These are phyloP conservation scores for Cordyceps sp. DNA, from an alignment of 2,329 filamentous ascomycete genomes.

Conservation along the genomic window DNA sequence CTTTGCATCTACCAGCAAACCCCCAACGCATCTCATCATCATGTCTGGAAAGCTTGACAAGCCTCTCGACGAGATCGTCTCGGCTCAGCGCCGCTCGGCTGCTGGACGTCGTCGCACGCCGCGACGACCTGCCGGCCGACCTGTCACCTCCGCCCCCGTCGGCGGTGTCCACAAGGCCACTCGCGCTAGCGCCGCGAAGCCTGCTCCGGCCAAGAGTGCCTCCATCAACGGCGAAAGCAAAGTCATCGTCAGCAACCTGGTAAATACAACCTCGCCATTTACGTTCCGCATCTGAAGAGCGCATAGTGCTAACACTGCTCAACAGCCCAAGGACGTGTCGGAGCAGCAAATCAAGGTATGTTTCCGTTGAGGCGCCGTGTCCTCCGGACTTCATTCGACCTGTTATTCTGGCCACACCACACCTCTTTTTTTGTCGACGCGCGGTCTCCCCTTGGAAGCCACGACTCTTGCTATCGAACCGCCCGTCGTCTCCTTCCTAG, in stretches of 20 bases:
- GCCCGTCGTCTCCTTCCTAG: too few species aligned
- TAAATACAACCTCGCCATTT: conserved; percentile 33
- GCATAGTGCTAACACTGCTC: neutral
- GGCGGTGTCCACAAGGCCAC: conserved; percentile 74
- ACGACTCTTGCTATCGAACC: neutral
- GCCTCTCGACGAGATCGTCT: conserved; percentile 94
- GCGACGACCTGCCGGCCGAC: conserved; percentile 33
- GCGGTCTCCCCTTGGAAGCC: neutral
- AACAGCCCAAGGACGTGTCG: conserved; percentile 85
- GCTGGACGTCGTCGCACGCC: conserved; percentile 33
- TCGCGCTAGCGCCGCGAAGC: conserved; percentile 42
- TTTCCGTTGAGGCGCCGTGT: conserved; percentile 66
- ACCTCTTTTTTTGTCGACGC: too few species aligned
- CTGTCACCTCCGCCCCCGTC: conserved; percentile 50
- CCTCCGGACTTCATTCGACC: conserved; percentile 58
- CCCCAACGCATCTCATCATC: conserved; percentile 12
- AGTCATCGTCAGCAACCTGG: conserved; percentile 96
- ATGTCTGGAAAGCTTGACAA: conserved; percentile 96
- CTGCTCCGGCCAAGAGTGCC: conserved; percentile 46
- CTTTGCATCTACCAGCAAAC: too few species aligned
- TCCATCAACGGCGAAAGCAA: conserved; percentile 63
- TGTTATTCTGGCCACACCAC: conserved; percentile 20
- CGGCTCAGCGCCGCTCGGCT: conserved; percentile 44
- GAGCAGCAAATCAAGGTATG: conserved; percentile 99
- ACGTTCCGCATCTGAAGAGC: neutral